Evolutionary conservation across 805 yeast genomes (phyloP), one percentile per base, ranked within the genome.

Genomic region (Ascoidea asiatica): DNA sequence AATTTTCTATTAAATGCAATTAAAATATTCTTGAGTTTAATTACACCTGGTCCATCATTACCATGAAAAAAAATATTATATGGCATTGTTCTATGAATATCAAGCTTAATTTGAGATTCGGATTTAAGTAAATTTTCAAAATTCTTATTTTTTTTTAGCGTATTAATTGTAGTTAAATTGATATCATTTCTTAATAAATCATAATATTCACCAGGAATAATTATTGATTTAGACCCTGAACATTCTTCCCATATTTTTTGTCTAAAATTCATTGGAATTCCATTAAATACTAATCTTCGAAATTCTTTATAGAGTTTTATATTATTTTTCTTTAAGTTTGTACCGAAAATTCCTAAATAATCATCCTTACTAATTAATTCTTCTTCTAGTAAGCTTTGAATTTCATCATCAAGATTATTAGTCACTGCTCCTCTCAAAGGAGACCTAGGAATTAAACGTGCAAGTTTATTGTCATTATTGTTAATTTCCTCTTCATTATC

Each of bases 11-110:
- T 66, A 50, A 69, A 74, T 0, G 79, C 79, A 37, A 67, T 64
- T 42, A 75, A 56, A 5, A 76, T 66, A 15, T 72, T 59, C 38
- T 70, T 60, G 23, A 75, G 53, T 44, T 67, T 70, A 37, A 56
- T 59, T 37, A 68, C 66, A n/a, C 76, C 77, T 1, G 79, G 77
- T 0, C 81, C 80, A 8, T 73, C 69, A 40, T 62, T 61, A 5
- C 65, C 57, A 17, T 69, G 68, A 59, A 76, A 76, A 53, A 67
- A 73, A 4, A 68, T 66, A 48, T 76, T 75, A 38, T 66, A 61
- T 1, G 79, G 77, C 63, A 76, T 65, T 0, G 81, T 76, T 35
- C 81, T 59, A 50, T 69, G 71, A 23, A 75, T 54, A 49, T 76
- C 81, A 21, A 75, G 57, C 37, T 73, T 66, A 18, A 76, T 72